Conservation (phyloP, 164 flowering plant genomes). For the Amborella trichopoda region DNA sequence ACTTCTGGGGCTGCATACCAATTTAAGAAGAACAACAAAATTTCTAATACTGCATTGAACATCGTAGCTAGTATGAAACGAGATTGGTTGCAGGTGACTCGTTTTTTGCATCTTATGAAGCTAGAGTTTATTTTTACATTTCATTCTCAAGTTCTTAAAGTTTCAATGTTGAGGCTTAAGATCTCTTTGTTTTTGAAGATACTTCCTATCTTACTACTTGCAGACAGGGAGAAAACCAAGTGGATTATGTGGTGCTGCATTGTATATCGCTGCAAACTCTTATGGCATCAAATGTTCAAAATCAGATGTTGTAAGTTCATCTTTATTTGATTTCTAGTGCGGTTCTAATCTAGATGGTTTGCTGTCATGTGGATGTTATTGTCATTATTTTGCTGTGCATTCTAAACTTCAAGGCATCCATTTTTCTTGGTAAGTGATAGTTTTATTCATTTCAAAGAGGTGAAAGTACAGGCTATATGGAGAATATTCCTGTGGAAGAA, state of each 20-base stretch:
- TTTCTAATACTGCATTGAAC: constrained; percentile 49
- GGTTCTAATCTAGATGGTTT: too few species aligned
- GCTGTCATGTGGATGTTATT: too few species aligned
- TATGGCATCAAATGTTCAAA: constrained; percentile 64
- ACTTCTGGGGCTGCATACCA: too few species aligned
- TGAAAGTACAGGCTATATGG: too few species aligned
- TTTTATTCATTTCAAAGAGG: too few species aligned
- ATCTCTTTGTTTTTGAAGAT: too few species aligned
- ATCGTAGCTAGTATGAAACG: constrained; percentile 89
- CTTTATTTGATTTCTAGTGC: background rate
- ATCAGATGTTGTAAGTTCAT: constrained; percentile 56
- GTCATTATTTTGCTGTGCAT: too few species aligned
- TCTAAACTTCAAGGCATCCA: too few species aligned
- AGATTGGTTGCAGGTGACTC: constrained; percentile 87
- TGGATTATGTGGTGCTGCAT: constrained; percentile 91
- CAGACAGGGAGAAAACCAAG: constrained; percentile 98
- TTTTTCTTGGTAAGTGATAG: too few species aligned
- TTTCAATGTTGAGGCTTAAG: background rate
- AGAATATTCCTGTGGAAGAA: too few species aligned
- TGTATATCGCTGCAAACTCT: constrained; percentile 78
- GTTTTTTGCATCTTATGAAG: background rate
- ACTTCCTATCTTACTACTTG: background rate
- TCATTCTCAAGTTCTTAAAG: background rate
- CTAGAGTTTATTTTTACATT: background rate
- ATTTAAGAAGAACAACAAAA: too few species aligned